These are phyloP conservation scores for Yamadazyma mexicana DNA, from an alignment of 1,139 yeast species.

Conservation along the genomic window DNA sequence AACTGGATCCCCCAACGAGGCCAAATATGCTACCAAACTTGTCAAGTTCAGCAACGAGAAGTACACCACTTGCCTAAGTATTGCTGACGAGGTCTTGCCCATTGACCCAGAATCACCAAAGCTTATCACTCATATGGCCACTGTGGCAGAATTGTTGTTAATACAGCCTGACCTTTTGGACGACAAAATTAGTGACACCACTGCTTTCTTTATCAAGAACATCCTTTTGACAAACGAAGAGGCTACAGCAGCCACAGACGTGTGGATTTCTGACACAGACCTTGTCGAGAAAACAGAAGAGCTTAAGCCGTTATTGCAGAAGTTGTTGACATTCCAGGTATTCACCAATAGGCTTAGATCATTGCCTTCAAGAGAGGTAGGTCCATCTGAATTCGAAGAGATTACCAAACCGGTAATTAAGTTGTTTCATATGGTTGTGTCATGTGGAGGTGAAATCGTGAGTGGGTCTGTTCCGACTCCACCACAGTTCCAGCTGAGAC, in stretches of 20 bases:
- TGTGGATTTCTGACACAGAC: conserved; percentile 53
- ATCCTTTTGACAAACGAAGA: conserved; percentile 52
- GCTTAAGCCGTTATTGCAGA: conserved; percentile 37
- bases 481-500: conserved; percentile 52
- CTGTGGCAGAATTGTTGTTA: conserved; percentile 62
- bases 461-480: conserved; percentile 60
- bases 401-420: conserved; percentile 66
- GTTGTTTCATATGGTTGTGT: conserved; percentile 62
- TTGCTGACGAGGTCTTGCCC: conserved; percentile 52
- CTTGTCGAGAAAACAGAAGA: conserved; percentile 27
- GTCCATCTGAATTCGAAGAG: conserved; percentile 28
- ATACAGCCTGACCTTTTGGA: conserved; percentile 53
- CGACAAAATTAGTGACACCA: conserved; percentile 56
- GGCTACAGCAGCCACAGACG: conserved; percentile 18
- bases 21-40: conserved; percentile 64
- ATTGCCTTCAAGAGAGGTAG: conserved; percentile 31
- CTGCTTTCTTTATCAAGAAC: conserved; percentile 60
- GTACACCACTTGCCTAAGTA: conserved; percentile 35
- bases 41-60: conserved; percentile 45
- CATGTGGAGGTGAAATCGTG: conserved; percentile 82
- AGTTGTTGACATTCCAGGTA: conserved; percentile 56
- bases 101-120: conserved; percentile 33
- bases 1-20: conserved; percentile 59
- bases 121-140: conserved; percentile 58
- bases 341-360: conserved; percentile 66